Conservation (phyloP, 164 flowering plant species). For the Cinnamomum chago region DNA sequence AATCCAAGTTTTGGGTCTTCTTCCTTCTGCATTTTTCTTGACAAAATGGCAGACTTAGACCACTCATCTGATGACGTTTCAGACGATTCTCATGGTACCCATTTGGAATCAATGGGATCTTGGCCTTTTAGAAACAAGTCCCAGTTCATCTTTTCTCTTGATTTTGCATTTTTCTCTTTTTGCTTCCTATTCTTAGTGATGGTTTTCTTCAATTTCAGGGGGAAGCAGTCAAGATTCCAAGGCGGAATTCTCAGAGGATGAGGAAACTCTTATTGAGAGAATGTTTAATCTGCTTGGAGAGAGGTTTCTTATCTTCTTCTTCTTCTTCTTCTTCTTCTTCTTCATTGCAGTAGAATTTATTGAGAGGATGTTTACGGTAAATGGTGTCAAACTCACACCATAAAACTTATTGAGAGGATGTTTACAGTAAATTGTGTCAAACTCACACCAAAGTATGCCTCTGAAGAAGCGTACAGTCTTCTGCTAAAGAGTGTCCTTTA, state of each 20-base stretch:
- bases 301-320: constrained; percentile 13
- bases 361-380: background rate
- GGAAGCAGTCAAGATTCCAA: constrained; percentile 14
- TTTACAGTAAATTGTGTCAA: background rate
- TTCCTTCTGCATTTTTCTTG: background rate
- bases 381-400: background rate
- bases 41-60: background rate
- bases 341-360: background rate
- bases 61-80: background rate
- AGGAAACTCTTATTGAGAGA: constrained; percentile 26
- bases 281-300: constrained; percentile 33
- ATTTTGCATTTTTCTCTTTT: background rate
- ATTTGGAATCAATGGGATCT: background rate
- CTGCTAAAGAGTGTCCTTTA: no score
- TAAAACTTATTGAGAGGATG: no score
- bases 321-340: background rate
- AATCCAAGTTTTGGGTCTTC: background rate
- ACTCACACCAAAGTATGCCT: background rate
- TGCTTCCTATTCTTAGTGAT: background rate
- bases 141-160: background rate
- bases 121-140: background rate
- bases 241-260: constrained; percentile 29
- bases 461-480: no score
- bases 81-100: background rate
- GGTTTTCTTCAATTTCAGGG: constrained; percentile 13